Percentiles rank a stretch among this genome's conserved stretches.
These are phyloP conservation scores for Imleria badia DNA, from an alignment of 768 basidiomycete species.

Conservation along the genomic window DNA sequence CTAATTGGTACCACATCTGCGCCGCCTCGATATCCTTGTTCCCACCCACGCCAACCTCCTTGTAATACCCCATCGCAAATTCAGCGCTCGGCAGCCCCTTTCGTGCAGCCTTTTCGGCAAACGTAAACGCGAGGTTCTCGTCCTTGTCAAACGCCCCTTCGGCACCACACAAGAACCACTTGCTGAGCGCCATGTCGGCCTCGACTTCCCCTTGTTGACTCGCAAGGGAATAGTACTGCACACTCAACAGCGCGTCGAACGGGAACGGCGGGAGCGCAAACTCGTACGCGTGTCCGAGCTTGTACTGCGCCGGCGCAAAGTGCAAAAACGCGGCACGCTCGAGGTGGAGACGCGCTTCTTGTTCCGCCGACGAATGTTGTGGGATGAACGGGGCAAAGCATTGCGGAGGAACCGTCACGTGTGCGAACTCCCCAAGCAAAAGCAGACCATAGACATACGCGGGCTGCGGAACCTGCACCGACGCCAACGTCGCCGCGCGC, in stretches of 20 bases:
- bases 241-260: conserved; percentile 85
- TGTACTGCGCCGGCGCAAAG: conserved; percentile 88
- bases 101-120: conserved; percentile 82
- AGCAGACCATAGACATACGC: conserved; percentile 89
- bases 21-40: conserved; percentile 61
- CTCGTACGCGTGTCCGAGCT: conserved; percentile 90
- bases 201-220: conserved; percentile 86
- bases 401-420: conserved; percentile 50
- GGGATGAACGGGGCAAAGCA: conserved; percentile 58
- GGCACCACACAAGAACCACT: conserved; percentile 95
- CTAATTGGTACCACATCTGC: conserved; percentile 73
- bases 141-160: conserved; percentile 80
- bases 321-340: conserved; percentile 84
- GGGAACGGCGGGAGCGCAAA: conserved; percentile 82
- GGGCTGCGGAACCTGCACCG: conserved; percentile 78
- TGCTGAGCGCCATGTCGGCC: conserved; percentile 95
- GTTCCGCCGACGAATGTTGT: conserved; percentile 41
- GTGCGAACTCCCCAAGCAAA: conserved; percentile 81
- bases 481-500: conserved; percentile 73
- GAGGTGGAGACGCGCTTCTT: conserved; percentile 73
- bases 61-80: conserved; percentile 96
- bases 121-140: conserved; percentile 80
- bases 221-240: conserved; percentile 86
- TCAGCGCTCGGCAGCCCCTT: conserved; percentile 80
- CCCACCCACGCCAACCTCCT: conserved; percentile 88